phyloP scores from a whole-genome alignment of 768 basidiomycete species.

The Myochromella boudieri region DNA sequence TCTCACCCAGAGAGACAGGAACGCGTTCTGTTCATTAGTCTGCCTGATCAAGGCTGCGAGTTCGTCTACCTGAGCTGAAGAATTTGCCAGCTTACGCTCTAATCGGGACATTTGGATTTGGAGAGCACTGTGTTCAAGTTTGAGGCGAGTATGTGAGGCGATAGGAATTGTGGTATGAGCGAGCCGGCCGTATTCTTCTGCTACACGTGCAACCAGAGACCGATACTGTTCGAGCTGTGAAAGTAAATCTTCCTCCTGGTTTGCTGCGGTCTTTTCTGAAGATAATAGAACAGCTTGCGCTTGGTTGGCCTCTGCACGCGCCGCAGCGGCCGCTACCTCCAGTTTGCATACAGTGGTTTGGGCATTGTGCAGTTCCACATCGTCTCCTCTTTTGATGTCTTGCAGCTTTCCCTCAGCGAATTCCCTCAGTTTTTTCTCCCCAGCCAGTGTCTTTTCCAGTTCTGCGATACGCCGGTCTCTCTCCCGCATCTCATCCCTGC shows the following conservation, averaged over 20 bases:
- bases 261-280: slow-evolving; percentile 28
- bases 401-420: slow-evolving; percentile 41
- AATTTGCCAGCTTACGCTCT: slow-evolving; percentile 67
- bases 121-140: slow-evolving; percentile 35
- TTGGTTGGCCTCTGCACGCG: slow-evolving; percentile 34
- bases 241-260: slow-evolving; percentile 46
- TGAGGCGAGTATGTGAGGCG: slow-evolving; percentile 35
- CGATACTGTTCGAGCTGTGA: slow-evolving; percentile 52
- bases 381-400: slow-evolving; percentile 40
- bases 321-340: slow-evolving; percentile 35
- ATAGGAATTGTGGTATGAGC: slow-evolving; percentile 41
- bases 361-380: slow-evolving; percentile 38
- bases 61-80: slow-evolving; percentile 66
- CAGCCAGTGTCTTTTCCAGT: slow-evolving; percentile 48
- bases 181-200: slow-evolving; percentile 55
- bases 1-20: slow-evolving; percentile 36
- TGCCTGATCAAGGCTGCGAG: slow-evolving; percentile 63
- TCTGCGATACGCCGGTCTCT: slow-evolving; percentile 54
- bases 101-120: slow-evolving; percentile 50
- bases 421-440: slow-evolving; percentile 54
- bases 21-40: slow-evolving; percentile 48
- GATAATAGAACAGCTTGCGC: slow-evolving; percentile 30
- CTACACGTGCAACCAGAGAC: slow-evolving; percentile 42
- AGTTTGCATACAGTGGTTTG: slow-evolving; percentile 31
- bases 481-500: slow-evolving; percentile 55